Evolutionary conservation across 1,284 basidiomycete genomes (phyloP), one percentile per base, ranked within the genome.

Genomic region (Cryptococcus sp.): DNA sequence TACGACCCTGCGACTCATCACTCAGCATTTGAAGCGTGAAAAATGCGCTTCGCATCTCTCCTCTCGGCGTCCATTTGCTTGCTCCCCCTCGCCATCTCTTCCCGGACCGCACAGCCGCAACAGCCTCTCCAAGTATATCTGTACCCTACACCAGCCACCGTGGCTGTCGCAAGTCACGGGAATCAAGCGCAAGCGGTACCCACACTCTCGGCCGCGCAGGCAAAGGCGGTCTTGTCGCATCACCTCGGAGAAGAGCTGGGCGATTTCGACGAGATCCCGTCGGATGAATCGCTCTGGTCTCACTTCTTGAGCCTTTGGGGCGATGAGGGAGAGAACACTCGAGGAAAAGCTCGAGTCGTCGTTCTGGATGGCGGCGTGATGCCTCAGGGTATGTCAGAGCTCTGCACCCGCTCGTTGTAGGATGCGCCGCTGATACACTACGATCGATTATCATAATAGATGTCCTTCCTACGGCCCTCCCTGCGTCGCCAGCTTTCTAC

Each of bases 81-180:
- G 13, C 48, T 61, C 39, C 49, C 63, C 7, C 15, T 58, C n/a
- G 52, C 58, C 40, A 40, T 48, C 27, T 61, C 68, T 27, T 43
- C 55, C 45, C 61, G 62, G 19, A 27, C 45, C 40, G 13, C 58
- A 20, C 30, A 35, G 13, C 30, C 7, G 30, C 69, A 69, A 63
- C 64, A 68, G 46, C 71, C 69, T 8, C 58, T 75, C 6, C 76
- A 78, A 65, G 69, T 80, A 50, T 79, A 73, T 64, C 71, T 79
- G 42, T 66, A 77, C 63, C 78, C 78, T 2, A 52, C 73, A 6
- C 77, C 77, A 0, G 57, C 68, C 19, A 7, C 57, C 53, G 47
- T 30, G 41, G 52, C 55, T 52, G 50, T 47, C 55, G 55, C 61
- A 16, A 55, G 60, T 30, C 43, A 50, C 5, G 46, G 55, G 16